phyloP scores from a whole-genome alignment of 2,329 filamentous ascomycete genomes.

The Paracoccidioides lutzii region DNA sequence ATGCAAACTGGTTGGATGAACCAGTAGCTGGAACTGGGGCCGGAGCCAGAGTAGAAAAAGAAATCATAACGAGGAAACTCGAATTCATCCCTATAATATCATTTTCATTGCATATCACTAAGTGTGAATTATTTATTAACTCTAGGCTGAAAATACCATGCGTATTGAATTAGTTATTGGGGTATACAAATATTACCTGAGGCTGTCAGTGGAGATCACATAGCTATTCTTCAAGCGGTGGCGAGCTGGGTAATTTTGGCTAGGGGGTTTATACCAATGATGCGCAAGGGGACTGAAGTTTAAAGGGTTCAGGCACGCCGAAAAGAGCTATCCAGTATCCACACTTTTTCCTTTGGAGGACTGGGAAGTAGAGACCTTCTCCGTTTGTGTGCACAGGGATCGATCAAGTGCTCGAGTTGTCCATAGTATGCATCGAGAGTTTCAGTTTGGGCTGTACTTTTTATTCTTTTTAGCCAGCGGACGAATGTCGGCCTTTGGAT shows the following conservation, averaged over 20 bases:
- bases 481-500: background rate
- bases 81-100: too few relatives aligned
- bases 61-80: too few relatives aligned
- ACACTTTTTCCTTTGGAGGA: background rate
- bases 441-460: conserved; percentile 2
- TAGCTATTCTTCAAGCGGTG: background rate
- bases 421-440: background rate
- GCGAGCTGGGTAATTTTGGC: background rate
- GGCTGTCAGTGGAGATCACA: too few relatives aligned
- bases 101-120: too few relatives aligned
- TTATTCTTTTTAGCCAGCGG: conserved; percentile 1
- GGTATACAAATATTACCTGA: too few relatives aligned
- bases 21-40: too few relatives aligned
- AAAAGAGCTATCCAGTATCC: background rate
- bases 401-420: background rate
- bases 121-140: too few relatives aligned
- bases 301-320: background rate
- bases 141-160: too few relatives aligned
- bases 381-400: background rate
- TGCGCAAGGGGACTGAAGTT: background rate
- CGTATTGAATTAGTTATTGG: too few relatives aligned
- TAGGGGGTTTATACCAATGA: background rate
- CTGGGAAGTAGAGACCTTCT: background rate
- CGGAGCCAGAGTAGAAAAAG: too few relatives aligned
- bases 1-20: too few relatives aligned